Conservation (phyloP, 768 basidiomycete species). For the Galerina sulciceps region DNA sequence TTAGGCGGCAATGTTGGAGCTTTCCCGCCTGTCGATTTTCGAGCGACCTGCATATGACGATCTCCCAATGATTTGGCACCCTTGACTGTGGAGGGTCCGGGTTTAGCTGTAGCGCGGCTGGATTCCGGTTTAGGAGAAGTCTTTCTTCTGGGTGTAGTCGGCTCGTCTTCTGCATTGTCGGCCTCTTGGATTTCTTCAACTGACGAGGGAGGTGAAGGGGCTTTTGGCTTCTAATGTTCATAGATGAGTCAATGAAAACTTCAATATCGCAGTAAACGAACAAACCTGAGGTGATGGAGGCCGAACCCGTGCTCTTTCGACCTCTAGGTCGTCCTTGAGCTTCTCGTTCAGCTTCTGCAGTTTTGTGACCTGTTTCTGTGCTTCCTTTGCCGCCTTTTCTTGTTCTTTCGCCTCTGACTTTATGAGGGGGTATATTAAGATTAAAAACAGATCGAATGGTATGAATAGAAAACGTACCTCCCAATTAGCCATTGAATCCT, state of each 20-base stretch:
- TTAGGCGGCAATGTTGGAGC: slow-evolving; percentile 1
- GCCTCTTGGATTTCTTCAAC: background rate
- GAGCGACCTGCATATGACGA: slow-evolving; percentile 15
- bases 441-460: background rate
- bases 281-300: slow-evolving; percentile 28
- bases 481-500: slow-evolving; percentile 44
- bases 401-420: slow-evolving; percentile 45
- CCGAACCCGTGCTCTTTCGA: slow-evolving; percentile 37
- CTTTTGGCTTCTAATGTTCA: slow-evolving; percentile 8
- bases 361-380: slow-evolving; percentile 36
- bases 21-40: slow-evolving; percentile 20
- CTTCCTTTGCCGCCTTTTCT: slow-evolving; percentile 38
- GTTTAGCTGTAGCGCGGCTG: background rate
- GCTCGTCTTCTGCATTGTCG: slow-evolving; percentile 5
- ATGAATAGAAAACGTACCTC: slow-evolving; percentile 38
- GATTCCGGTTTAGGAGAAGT: slow-evolving; percentile 5
- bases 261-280: background rate
- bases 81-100: slow-evolving; percentile 9
- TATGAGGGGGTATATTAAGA: background rate
- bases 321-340: slow-evolving; percentile 47
- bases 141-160: background rate
- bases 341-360: slow-evolving; percentile 47
- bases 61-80: background rate
- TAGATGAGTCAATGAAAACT: background rate
- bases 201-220: background rate